Evolutionary conservation across 2,329 filamentous ascomycete species (phyloP), one percentile per base, ranked within the genome.

Genomic region (Verticillium longisporum): DNA sequence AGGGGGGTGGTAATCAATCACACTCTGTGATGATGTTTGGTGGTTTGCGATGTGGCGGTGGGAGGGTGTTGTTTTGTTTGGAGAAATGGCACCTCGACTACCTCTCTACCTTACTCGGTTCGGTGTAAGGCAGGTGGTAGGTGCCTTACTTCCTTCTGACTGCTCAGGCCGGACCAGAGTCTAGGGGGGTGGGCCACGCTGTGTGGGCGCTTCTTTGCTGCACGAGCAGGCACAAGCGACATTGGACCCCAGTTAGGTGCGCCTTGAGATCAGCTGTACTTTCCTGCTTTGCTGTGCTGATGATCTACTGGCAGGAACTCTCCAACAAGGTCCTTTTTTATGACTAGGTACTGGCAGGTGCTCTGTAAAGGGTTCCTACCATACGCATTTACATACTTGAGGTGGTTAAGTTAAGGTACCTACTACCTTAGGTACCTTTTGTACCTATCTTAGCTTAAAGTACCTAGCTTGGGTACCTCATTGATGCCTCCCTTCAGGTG

Each of bases 31-130:
- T 50, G 18, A 21, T 50, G 37, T 32, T 56, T 57, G 56, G 54
- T 59, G 58, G 53, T 66, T 63, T 64, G 45, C 34, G 18, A 50
- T 50, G 45, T 50, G 45, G 45, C 45, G 45, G 45, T 50, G 45
- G 45, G 45, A 50, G 45, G 45, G 18, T 64, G 58, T 65, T 66
- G 64, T 66, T 66, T 65, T 64, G 63, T 63, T 64, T 63, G 55
- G 55, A 58, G 45, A 50, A 50, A 50, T 21, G 57, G 45, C 21
- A 50, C 45, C 45, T 36, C 34, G 34, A 36, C 34, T 26, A 26
- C 4, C 26, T 26, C 26, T 26, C 26, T 26, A 26, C 26, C 26
- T 26, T 4, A 26, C 26, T 26, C 26, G 26, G 26, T 4, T 26
- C 26, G 26, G 26, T 26, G 26, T 26, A 26, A 26, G 26, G 26